Base-by-base conservation (phyloP, 176 grass and related monocot genomes). In the Rhynchospora pubera region DNA sequence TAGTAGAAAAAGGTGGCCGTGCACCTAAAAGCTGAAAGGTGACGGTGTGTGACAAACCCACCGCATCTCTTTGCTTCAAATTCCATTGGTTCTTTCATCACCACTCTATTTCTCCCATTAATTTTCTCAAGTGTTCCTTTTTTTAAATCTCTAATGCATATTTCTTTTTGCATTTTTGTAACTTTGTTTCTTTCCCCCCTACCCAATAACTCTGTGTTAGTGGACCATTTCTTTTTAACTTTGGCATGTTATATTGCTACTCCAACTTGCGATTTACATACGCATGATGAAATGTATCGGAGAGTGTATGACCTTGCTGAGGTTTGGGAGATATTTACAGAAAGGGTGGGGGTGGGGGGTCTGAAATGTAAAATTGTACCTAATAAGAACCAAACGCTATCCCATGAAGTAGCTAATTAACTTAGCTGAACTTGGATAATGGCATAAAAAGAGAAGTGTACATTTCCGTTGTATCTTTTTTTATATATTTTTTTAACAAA, bases 21-120 rank as follows among this genome's bases (percentile, higher is more conserved):
- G 62, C 79, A 65, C 61, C 44, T 47, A 47, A 82, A 82, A 80
- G 57, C 18, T 80, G 57, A 80, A 22, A 43, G 32, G 24, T 82
- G 50, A 77, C 72, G 48, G 72, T 77, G 72, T 77, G 72, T 34
- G 50, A 77, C 72, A 77, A 77, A 77, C 72, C 72, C 22, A 75
- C 79, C 13, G 0, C 61, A 65, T 81, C 59, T 57, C 42, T 13
- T 52, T 66, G 48, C 79, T 53, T 30, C 15, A 65, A 50, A 81
- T 50, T 65, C 9, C 39, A 65, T 81, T 81, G 79, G 39, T 52
- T 63, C 30, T 65, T 79, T 62, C n/a, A 65, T 81, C 45, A 9
- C 47, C 47, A 51, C 4, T 55, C 71, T 65, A 24, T 24, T 81
- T 26, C 24, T 46, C 57, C 43, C 58, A 65, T 81, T 79, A 62